Percentiles rank a stretch among this genome's conserved stretches.
Conservation (phyloP, 495 filamentous ascomycete genomes). For the Hypomontagnella submonticulosa region DNA sequence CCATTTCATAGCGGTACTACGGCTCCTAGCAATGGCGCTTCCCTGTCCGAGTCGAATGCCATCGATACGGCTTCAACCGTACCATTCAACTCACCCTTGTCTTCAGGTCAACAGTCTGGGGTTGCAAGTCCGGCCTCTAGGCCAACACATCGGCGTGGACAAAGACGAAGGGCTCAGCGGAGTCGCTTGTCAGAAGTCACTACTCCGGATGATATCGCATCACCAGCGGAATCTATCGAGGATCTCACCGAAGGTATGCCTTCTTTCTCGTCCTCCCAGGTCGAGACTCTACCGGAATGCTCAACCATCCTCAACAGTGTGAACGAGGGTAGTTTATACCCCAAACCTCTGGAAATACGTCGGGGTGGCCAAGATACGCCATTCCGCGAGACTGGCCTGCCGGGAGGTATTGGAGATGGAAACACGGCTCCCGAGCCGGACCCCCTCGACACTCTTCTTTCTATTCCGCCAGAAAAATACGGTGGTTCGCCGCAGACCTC, state of each 20-base stretch:
- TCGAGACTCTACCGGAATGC: constrained; percentile 38
- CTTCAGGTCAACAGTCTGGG: constrained; percentile 20
- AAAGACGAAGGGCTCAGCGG: constrained; percentile 30
- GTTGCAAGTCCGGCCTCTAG: constrained; percentile 21
- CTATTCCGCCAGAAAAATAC: background rate
- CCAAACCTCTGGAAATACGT: constrained; percentile 24
- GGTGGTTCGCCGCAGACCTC: background rate
- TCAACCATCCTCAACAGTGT: background rate
- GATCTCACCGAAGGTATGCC: constrained; percentile 1
- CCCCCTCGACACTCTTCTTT: background rate
- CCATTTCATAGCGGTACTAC: constrained; percentile 4
- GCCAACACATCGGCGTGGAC: constrained; percentile 29
- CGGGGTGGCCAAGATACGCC: background rate
- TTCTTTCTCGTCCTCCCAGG: constrained; percentile 13
- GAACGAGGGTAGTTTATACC: constrained; percentile 16
- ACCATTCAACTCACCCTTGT: constrained; percentile 32
- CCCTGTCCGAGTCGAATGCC: constrained; percentile 2
- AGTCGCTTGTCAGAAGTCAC: constrained; percentile 47
- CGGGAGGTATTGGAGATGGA: background rate
- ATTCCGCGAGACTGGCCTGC: background rate
- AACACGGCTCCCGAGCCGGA: background rate
- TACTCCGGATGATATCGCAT: constrained; percentile 39
- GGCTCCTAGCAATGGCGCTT: constrained; percentile 21
- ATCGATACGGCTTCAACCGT: constrained; percentile 22
- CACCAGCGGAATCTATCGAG: constrained; percentile 19